A percentile compares a stretch with the other conserved stretches of the same genome.
Conservation (phyloP, 2,329 filamentous ascomycete species). For the Neofusicoccum sp. region DNA sequence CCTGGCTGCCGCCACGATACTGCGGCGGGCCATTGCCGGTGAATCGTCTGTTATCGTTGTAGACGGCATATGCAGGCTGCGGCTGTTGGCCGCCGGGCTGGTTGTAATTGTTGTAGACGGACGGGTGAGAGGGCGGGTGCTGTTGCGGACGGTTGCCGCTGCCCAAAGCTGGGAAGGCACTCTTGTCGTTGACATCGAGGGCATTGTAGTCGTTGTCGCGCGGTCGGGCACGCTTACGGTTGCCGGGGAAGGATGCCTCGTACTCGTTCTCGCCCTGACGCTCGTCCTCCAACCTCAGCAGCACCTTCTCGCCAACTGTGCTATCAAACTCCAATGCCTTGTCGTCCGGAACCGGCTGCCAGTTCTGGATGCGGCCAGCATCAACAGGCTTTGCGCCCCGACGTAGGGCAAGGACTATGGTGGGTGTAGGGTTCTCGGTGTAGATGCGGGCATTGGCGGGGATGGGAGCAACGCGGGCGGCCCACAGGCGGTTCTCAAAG, state of each 20-base stretch:
- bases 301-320: constrained; percentile 81
- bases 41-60: constrained; percentile 39
- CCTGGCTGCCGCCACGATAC: constrained; percentile 26
- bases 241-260: constrained; percentile 32
- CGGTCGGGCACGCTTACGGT: constrained; percentile 23
- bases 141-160: constrained; percentile 37
- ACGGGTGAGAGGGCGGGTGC: neutral
- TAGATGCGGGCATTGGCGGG: constrained; percentile 65
- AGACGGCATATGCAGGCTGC: neutral
- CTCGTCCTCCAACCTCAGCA: constrained; percentile 51
- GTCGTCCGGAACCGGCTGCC: constrained; percentile 74
- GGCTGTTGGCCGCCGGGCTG: neutral
- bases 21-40: constrained; percentile 39
- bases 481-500: constrained; percentile 84
- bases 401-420: constrained; percentile 80
- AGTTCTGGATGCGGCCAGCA: constrained; percentile 78
- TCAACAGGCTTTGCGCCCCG: constrained; percentile 77
- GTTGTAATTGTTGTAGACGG: neutral
- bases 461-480: constrained; percentile 75
- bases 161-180: constrained; percentile 23
- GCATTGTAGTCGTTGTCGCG: neutral
- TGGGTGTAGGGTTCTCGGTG: constrained; percentile 76
- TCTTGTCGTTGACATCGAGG: constrained; percentile 22
- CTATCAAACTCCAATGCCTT: constrained; percentile 79
- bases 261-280: constrained; percentile 30